Conservation (phyloP, 805 yeast genomes). For the Metschnikowia matae region DNA sequence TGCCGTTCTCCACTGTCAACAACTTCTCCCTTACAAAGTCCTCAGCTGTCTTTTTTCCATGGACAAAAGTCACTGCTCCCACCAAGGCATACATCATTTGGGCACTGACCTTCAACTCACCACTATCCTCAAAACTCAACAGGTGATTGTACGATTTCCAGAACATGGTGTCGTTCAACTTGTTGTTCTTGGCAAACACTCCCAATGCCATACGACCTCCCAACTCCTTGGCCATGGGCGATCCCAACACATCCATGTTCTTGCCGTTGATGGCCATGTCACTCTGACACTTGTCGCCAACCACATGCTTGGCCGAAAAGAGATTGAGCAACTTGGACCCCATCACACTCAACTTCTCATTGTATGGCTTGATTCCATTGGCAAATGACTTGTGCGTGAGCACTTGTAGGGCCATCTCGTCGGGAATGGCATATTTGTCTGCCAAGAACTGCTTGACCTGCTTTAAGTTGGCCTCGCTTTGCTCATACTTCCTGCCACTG, state of each 20-base stretch:
- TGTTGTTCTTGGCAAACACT: slow-evolving; percentile 45
- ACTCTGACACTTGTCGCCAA: slow-evolving; percentile 25
- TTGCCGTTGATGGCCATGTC: slow-evolving; percentile 41
- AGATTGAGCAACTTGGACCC: slow-evolving; percentile 63
- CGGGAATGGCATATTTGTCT: slow-evolving; percentile 51
- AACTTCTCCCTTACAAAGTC: slow-evolving; percentile 54
- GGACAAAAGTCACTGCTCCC: slow-evolving; percentile 62
- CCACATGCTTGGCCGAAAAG: slow-evolving; percentile 41
- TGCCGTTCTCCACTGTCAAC: slow-evolving; percentile 25
- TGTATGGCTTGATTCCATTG: slow-evolving; percentile 84
- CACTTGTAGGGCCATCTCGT: slow-evolving; percentile 66
- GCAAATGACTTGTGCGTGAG: slow-evolving; percentile 94
- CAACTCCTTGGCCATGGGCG: slow-evolving; percentile 47
- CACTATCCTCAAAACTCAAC: slow-evolving; percentile 44
- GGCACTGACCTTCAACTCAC: slow-evolving; percentile 52
- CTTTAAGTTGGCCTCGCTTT: slow-evolving; percentile 44
- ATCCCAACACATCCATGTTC: slow-evolving; percentile 59
- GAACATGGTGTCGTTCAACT: slow-evolving; percentile 53
- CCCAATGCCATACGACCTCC: slow-evolving; percentile 50
- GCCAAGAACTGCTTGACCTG: slow-evolving; percentile 47
- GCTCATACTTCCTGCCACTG: slow-evolving; percentile 47
- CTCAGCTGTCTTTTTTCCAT: slow-evolving; percentile 59
- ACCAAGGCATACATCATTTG: slow-evolving; percentile 57
- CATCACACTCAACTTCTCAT: slow-evolving; percentile 74
- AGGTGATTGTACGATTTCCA: slow-evolving; percentile 60